A percentile compares a stretch with the other conserved stretches of the same genome.
phyloP scores from a whole-genome alignment of 2,329 filamentous ascomycete species.

The Aureobasidium vineae region DNA sequence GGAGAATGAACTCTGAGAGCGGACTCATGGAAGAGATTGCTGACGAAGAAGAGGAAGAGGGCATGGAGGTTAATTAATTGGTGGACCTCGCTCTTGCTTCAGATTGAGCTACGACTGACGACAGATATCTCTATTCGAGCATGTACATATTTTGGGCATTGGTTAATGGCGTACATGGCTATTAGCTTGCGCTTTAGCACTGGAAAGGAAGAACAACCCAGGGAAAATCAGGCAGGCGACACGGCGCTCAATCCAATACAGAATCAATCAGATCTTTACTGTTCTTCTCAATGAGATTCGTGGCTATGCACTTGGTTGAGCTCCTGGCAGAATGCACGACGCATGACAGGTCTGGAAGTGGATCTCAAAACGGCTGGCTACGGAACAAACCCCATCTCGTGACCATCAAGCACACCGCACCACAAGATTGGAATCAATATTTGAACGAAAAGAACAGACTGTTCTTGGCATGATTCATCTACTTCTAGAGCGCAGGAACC shows the following conservation, averaged over 20 bases:
- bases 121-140: constrained; percentile 6
- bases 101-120: constrained; percentile 18
- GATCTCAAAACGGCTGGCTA: constrained; percentile 23
- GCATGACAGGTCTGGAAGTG: constrained; percentile 22
- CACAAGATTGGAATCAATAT: constrained; percentile 15
- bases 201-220: neutral
- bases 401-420: constrained; percentile 8
- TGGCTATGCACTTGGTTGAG: neutral
- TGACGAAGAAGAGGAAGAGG: constrained; percentile 34
- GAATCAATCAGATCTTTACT: neutral
- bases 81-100: constrained; percentile 11
- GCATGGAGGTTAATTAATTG: constrained; percentile 34
- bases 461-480: constrained; percentile 22
- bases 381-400: constrained; percentile 14
- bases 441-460: neutral
- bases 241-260: neutral
- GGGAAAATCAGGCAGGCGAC: neutral
- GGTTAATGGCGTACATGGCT: constrained; percentile 6
- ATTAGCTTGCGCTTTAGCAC: neutral
- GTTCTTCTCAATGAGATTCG: neutral
- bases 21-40: constrained; percentile 36
- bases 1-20: constrained; percentile 37
- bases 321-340: constrained; percentile 8
- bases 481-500: neutral
- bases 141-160: constrained; percentile 19